Percentiles rank a stretch among this genome's conserved stretches.
Conservation (phyloP, 495 filamentous ascomycete species). For the Poronia punctata region DNA sequence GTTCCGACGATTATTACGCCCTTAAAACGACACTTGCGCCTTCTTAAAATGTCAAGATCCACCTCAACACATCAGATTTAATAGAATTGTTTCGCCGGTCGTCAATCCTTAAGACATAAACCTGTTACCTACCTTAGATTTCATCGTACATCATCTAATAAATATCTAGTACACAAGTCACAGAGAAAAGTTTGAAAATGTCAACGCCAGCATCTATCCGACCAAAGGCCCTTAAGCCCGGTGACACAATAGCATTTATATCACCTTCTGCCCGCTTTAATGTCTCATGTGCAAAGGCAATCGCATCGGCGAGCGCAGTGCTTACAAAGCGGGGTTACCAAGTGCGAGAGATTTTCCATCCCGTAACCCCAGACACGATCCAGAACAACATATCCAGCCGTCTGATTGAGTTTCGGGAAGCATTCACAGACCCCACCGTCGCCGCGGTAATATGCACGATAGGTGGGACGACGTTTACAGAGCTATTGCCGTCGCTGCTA, state of each 20-base stretch:
- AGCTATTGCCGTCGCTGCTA: conserved; percentile 25
- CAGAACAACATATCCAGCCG: conserved; percentile 15
- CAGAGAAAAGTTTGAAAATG: no score
- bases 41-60: no score
- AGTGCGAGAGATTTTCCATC: conserved; percentile 16
- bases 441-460: conserved; percentile 25
- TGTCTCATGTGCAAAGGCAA: conserved; percentile 3
- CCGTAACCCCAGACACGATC: conserved; percentile 13
- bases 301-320: conserved; percentile 17
- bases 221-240: conserved; percentile 16
- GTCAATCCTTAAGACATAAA: no score
- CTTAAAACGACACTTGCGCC: no score
- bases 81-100: no score
- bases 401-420: conserved; percentile 18
- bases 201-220: no score
- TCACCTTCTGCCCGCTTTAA: conserved; percentile 26
- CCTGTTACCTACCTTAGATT: no score
- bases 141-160: no score
- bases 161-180: no score
- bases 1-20: no score
- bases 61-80: no score
- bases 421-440: conserved; percentile 20
- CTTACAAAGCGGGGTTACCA: conserved; percentile 14
- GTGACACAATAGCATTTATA: conserved; percentile 24
- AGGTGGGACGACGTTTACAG: conserved; percentile 23